Evolutionary conservation across 257 asterid species (phyloP).

Genomic region (Agastache rugosa): DNA sequence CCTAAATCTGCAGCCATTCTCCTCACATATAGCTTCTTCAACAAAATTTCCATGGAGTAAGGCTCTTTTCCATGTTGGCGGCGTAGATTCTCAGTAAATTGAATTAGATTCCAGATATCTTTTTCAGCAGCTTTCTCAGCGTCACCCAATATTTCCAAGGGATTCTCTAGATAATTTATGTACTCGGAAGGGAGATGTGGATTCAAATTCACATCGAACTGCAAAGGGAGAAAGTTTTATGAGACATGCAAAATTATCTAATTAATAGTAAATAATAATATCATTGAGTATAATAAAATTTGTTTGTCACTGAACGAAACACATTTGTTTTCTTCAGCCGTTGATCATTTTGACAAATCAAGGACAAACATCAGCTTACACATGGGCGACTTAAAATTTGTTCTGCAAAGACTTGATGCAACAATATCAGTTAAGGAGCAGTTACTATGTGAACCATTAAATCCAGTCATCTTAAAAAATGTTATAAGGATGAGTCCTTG

Average conservation of each 20-base stretch:
- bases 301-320: slow-evolving; percentile 13
- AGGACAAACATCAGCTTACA: background rate
- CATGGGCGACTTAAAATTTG: background rate
- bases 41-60: slow-evolving; percentile 87
- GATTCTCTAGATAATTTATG: slow-evolving; percentile 90
- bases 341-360: too few species aligned
- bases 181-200: slow-evolving; percentile 95
- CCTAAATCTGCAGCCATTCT: slow-evolving; percentile 99
- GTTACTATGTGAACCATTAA: background rate
- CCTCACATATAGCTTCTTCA: slow-evolving; percentile 92
- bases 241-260: background rate
- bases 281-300: slow-evolving; percentile 11
- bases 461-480: background rate
- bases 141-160: slow-evolving; percentile 72
- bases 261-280: background rate
- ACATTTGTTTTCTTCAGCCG: background rate
- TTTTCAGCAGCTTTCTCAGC: slow-evolving; percentile 90
- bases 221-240: slow-evolving; percentile 37
- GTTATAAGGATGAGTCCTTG: background rate
- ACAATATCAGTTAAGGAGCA: background rate
- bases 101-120: slow-evolving; percentile 84
- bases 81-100: slow-evolving; percentile 83
- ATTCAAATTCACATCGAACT: slow-evolving; percentile 82
- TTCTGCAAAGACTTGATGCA: background rate
- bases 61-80: slow-evolving; percentile 95